A percentile compares a stretch with the other conserved stretches of the same genome.
Conservation (phyloP, 2,329 filamentous ascomycete species). For the Phaeomoniella chlamydospora region DNA sequence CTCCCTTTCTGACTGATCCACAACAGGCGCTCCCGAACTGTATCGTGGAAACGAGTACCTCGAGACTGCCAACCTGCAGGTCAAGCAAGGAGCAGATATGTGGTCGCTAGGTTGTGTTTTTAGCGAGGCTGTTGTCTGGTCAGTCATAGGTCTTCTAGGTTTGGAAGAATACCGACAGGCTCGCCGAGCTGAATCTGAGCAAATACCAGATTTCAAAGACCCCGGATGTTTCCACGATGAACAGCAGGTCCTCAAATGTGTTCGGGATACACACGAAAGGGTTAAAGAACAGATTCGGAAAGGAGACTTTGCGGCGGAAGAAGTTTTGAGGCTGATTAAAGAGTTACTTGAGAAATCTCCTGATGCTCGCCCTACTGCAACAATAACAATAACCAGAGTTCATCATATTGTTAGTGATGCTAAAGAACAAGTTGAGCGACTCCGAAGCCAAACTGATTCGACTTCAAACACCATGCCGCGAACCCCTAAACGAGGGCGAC, state of each 20-base stretch:
- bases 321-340: slow-evolving; percentile 12
- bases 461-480: too few species aligned
- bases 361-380: slow-evolving; percentile 10
- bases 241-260: slow-evolving; percentile 10
- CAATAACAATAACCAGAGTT: slow-evolving; percentile 1
- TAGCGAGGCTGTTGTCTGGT: slow-evolving; percentile 14
- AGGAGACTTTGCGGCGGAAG: slow-evolving; percentile 13
- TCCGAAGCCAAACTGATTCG: not conserved
- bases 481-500: too few species aligned
- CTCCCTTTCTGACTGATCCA: slow-evolving; percentile 3
- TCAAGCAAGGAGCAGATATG: slow-evolving; percentile 13
- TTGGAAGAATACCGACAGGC: slow-evolving; percentile 11
- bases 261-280: slow-evolving; percentile 11
- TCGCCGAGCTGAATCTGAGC: slow-evolving; percentile 7
- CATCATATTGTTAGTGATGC: not conserved
- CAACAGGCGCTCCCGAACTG: slow-evolving; percentile 17
- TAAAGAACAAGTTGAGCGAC: not conserved
- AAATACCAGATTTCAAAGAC: slow-evolving; percentile 5
- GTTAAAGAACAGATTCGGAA: slow-evolving; percentile 3
- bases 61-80: slow-evolving; percentile 1
- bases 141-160: slow-evolving; percentile 12
- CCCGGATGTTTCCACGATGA: slow-evolving; percentile 18
- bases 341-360: slow-evolving; percentile 10
- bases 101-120: slow-evolving; percentile 20
- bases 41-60: slow-evolving; percentile 7